Base-by-base conservation (phyloP, 768 basidiomycete genomes). In the Lactarius akahatsu region DNA sequence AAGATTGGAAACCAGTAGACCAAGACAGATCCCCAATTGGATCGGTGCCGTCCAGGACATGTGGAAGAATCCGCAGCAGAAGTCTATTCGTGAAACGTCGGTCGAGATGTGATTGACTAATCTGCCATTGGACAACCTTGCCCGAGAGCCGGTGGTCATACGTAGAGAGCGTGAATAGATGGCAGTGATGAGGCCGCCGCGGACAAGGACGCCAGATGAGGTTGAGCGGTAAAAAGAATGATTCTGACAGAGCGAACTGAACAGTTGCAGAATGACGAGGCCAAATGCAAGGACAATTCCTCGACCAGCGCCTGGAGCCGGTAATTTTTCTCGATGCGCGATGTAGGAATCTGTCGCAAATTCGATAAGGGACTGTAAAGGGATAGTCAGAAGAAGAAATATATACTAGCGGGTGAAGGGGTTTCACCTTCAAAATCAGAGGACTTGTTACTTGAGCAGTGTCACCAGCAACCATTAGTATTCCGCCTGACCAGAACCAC, bases 61-160 rank as follows among this genome's bases (percentile, higher is more conserved):
- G 71, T 92, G 91, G 76, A 92, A 90, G 78, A 88, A 91, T 23
- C 87, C 81, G 71, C 85, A 81, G 71, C 89, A 90, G 71, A 94
- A 97, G 74, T 98, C 94, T 73, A 98, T 91, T 28, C 95, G 85
- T 34, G 91, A 94, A 23, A 96, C 87, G 73, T 95, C 94, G 1
- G 91, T 93, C 6, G 92, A 94, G 67, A 98, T 96, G 77, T 96
- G 94, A 70, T 94, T 96, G 69, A 97, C 89, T 11, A 97, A 83
- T 73, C 90, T 90, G 28, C 94, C 96, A 72, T 93, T 97, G 1
- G 91, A 86, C 54, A 96, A 82, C 10, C 85, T 87, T 1, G 87
- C 86, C 8, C 96, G 85, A 8, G 93, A 86, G 50, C 92, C 88
- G 20, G 90, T 84, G 2, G 91, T 90, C 38, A 98, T 82, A 32